Base-by-base conservation (phyloP, 805 yeast genomes). In the Ogataea methanolica region DNA sequence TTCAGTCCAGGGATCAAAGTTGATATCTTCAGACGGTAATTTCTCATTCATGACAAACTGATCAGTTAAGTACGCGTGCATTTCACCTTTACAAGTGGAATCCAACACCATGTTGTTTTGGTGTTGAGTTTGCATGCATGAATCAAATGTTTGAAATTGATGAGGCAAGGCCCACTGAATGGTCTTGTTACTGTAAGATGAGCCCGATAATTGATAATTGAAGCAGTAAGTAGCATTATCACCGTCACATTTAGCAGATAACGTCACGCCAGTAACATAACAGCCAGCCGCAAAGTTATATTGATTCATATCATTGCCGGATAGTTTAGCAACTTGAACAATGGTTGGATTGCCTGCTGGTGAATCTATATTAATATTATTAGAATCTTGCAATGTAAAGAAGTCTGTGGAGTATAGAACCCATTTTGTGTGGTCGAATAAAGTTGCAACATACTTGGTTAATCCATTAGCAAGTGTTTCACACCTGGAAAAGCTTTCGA, bases 231-330 rank as follows among this genome's bases (percentile, higher is more conserved):
- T 50, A 23, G 71, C 73, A 6, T 53, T 59, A 15, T 59, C 55
- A 35, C 58, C 21, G n/a, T 50, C 43, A 4, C 71, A 70, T 14
- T 61, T 52, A 16, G 80, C 80, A 23, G 70, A 67, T 15, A 73
- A 54, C 5, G 70, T 72, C 22, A 73, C 61, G 33, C 71, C 72
- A 2, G 74, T 73, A 3, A 77, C 79, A 59, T 83, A 86, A 54
- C 73, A 68, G 37, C 95, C 95, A 37, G 94, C 91, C 19, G 85
- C 80, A 39, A 68, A 55, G 61, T 84, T 91, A 59, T 82, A 82
- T 31, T 46, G 44, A 51, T 62, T 67, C 7, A 68, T 61, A 22
- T 74, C 78, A 33, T 64, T 60, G 9, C 55, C 51, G 4, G 54
- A 31, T 9, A 80, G 69, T 39, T 70, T 69, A 2, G 82, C 84